Evolutionary conservation across 805 yeast species (phyloP).

Genomic region (Lachancea kluyveri): DNA sequence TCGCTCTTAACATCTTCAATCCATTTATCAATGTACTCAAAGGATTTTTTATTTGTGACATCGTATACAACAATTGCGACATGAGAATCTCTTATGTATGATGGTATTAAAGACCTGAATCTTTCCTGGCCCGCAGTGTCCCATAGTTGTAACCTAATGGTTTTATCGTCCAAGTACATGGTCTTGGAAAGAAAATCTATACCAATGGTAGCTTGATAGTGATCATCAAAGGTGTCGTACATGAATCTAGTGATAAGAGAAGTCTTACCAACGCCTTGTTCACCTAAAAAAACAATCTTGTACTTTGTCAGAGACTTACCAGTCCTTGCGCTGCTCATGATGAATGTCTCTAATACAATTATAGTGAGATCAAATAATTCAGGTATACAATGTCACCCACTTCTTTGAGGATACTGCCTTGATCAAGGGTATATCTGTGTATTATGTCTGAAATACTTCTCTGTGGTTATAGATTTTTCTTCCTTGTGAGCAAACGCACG

Average conservation of each 20-base stretch:
- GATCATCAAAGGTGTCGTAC: constrained; percentile 96
- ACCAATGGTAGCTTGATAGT: constrained; percentile 92
- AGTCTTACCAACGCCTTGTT: constrained; percentile 93
- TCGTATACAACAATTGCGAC: constrained; percentile 98
- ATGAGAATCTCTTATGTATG: constrained; percentile 90
- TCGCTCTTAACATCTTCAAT: constrained; percentile 90
- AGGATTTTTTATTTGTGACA: constrained; percentile 78
- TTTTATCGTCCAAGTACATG: constrained; percentile 92
- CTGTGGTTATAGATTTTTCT: too few relatives aligned
- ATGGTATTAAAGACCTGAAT: constrained; percentile 89
- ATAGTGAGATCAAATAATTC: too few relatives aligned
- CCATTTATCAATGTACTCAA: constrained; percentile 84
- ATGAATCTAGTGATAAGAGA: constrained; percentile 94
- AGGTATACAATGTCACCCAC: too few relatives aligned
- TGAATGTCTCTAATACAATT: too few relatives aligned
- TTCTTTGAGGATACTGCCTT: too few relatives aligned
- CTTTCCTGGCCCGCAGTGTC: constrained; percentile 98
- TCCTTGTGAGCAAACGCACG: too few relatives aligned
- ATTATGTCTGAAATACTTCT: too few relatives aligned
- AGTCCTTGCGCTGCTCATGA: constrained; percentile 14
- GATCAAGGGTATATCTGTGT: too few relatives aligned
- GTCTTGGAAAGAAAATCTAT: constrained; percentile 92
- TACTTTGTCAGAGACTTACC: constrained; percentile 45
- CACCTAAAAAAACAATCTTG: constrained; percentile 95
- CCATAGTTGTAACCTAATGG: constrained; percentile 93